Base-by-base conservation (phyloP, 805 yeast species). In the Candida maris region DNA sequence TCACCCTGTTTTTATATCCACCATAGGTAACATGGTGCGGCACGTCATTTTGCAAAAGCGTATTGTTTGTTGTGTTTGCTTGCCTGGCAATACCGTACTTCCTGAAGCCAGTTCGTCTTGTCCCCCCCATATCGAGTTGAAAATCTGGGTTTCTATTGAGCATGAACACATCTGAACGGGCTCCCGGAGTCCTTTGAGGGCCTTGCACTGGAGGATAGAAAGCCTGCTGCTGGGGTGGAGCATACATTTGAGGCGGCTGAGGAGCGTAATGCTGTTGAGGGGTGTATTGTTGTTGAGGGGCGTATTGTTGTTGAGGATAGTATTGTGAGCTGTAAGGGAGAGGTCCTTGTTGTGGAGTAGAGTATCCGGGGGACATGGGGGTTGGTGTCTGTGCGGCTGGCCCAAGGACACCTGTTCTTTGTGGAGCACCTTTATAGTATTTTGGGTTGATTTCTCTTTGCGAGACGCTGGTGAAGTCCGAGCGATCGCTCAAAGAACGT, bases 391-490 rank as follows among this genome's bases (percentile, higher is more conserved):
- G 49, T 19, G 37, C 45, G 19, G 35, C 27, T 29, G 45, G 55
- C 4, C 52, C 55, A n/a, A 52, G 51, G n/a, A 44, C 27, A 14
- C 25, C 27, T 5, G 51, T 35, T 30, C 57, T 57, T 20, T 46
- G 52, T 6, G 51, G 48, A 18, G 61, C 59, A 23, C 65, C 68
- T 38, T 61, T 52, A 37, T 64, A 68, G 46, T 75, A 78, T 19
- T 65, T 60, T 13, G 83, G 85, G 50, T 83, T 83, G 12, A 77
- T 70, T 19, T 80, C 88, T 54, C 91, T 67, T 59, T 83, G 91
- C 6, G 89, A 81, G 2, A 84, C 85, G 35, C 87, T 79, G 1
- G 93, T 83, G 58, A 84, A 81, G 51, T 80, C 81, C 1, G 91
- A 82, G 31, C 68, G 77, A 5, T 46, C 36, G 32, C 49, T 44